Conservation (phyloP, 257 asterid species). For the Linaria vulgaris region DNA sequence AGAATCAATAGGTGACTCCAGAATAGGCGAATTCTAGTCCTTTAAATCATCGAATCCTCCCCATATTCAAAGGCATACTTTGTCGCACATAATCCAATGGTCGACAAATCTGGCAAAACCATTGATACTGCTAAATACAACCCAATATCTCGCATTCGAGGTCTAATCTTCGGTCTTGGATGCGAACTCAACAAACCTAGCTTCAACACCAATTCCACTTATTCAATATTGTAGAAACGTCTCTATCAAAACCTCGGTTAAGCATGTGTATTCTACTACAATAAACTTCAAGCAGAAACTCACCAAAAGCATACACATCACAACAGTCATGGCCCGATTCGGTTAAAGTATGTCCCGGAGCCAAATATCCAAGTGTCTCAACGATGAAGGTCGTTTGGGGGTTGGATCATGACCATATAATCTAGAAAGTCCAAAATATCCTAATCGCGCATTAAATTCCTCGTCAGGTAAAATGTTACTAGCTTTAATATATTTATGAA, state of each 20-base stretch:
- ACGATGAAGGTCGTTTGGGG: slow-evolving; percentile 60
- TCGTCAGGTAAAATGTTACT: slow-evolving; percentile 61
- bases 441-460: slow-evolving; percentile 48
- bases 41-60: slow-evolving; percentile 46
- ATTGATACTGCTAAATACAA: slow-evolving; percentile 43
- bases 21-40: slow-evolving; percentile 31
- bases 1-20: slow-evolving; percentile 31
- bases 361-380: slow-evolving; percentile 71
- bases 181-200: slow-evolving; percentile 58
- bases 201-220: slow-evolving; percentile 46
- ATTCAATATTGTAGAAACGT: too few species aligned
- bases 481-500: slow-evolving; percentile 62
- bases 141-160: slow-evolving; percentile 46
- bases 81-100: slow-evolving; percentile 27
- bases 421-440: slow-evolving; percentile 68
- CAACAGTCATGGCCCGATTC: slow-evolving; percentile 60
- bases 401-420: slow-evolving; percentile 57
- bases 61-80: slow-evolving; percentile 23
- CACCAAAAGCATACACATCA: slow-evolving; percentile 67
- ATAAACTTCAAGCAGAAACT: slow-evolving; percentile 62
- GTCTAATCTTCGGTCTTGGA: slow-evolving; percentile 43
- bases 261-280: slow-evolving; percentile 59
- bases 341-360: slow-evolving; percentile 61
- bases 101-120: slow-evolving; percentile 44
- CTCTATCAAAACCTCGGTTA: slow-evolving; percentile 43